Conservation (phyloP, 2,329 filamentous ascomycete genomes). For the Sclerotinia borealis region DNA sequence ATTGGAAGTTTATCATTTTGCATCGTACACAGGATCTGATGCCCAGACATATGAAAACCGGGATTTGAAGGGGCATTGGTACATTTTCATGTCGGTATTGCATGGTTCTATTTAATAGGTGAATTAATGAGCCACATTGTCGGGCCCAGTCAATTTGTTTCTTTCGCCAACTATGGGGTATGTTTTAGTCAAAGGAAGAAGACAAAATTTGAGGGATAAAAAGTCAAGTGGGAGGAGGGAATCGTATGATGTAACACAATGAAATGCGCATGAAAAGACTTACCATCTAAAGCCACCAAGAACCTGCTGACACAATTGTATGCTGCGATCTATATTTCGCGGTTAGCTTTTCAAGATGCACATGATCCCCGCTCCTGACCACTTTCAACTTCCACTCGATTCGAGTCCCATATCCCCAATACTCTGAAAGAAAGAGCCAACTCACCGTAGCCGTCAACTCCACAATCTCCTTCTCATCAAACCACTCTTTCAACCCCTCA, state of each 20-base stretch:
- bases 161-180: conserved; percentile 29
- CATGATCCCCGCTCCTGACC: not conserved
- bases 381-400: not conserved
- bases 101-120: not conserved
- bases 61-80: not conserved
- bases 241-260: conserved; percentile 5
- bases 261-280: conserved; percentile 28
- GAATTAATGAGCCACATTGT: conserved; percentile 8
- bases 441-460: conserved; percentile 66
- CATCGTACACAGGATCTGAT: not conserved
- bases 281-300: conserved; percentile 73
- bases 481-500: conserved; percentile 51
- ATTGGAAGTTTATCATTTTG: not conserved
- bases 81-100: not conserved
- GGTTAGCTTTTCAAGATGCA: not conserved
- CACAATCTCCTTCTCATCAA: conserved; percentile 67
- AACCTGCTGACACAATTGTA: conserved; percentile 87
- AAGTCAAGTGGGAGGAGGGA: not conserved
- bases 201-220: not conserved
- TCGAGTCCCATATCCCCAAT: not conserved
- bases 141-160: conserved; percentile 23
- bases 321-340: conserved; percentile 47
- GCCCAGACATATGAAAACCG: not conserved
- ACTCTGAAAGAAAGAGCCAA: conserved; percentile 4
- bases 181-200: not conserved